phyloP scores from a whole-genome alignment of 371 early-diverging fungal species.

The Lichtheimia ramosa region DNA sequence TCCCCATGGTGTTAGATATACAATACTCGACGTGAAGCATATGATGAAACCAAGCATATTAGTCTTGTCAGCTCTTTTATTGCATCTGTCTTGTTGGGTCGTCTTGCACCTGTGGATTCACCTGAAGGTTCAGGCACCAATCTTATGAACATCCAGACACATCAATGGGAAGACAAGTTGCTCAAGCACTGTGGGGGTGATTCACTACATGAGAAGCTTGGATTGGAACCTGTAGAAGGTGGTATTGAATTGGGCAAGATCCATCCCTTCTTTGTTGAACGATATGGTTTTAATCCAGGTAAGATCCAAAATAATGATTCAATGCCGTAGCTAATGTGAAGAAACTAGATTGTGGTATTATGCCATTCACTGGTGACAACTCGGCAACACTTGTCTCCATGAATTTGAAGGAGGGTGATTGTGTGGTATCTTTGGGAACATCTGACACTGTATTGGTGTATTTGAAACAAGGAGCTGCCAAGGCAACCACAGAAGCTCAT shows the following conservation, averaged over 20 bases:
- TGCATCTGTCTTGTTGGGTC: conserved; percentile 66
- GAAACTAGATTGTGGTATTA: conserved; percentile 53
- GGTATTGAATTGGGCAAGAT: conserved; percentile 43
- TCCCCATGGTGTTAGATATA: conserved; percentile 22
- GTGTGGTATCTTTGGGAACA: conserved; percentile 79
- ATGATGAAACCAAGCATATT: conserved; percentile 54
- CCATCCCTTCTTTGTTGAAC: conserved; percentile 42
- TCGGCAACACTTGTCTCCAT: conserved; percentile 72
- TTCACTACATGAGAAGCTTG: conserved; percentile 38
- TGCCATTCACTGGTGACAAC: conserved; percentile 86
- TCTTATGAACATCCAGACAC: conserved; percentile 64
- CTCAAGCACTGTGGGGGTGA: conserved; percentile 47
- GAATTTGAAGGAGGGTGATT: conserved; percentile 55
- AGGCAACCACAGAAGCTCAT: conserved; percentile 56
- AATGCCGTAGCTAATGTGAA: neutral
- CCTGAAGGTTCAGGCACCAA: conserved; percentile 87
- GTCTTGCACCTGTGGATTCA: conserved; percentile 66
- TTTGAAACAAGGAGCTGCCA: conserved; percentile 44
- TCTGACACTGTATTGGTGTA: conserved; percentile 77
- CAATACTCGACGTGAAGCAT: conserved; percentile 26
- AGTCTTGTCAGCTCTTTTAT: conserved; percentile 76
- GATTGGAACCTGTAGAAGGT: conserved; percentile 40
- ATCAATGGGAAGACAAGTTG: conserved; percentile 53
- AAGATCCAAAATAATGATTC: conserved; percentile 1
- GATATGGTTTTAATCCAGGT: conserved; percentile 63